phyloP scores from a whole-genome alignment of 2,329 filamentous ascomycete genomes.

The Pseudomassariella vexata region DNA sequence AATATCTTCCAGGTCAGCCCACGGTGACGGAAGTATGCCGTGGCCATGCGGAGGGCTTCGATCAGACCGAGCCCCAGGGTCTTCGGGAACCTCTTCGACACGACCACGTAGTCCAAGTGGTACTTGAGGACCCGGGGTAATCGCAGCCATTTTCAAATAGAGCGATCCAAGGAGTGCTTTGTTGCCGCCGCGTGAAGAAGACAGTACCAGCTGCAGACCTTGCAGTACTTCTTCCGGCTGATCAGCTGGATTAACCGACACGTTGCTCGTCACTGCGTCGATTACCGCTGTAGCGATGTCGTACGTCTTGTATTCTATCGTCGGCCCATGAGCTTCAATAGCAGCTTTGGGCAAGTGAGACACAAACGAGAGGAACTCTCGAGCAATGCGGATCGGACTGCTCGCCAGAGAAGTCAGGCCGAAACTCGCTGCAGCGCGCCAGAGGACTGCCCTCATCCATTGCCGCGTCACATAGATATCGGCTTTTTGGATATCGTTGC shows the following conservation, averaged over 20 bases:
- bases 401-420: constrained; percentile 19
- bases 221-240: constrained; percentile 29
- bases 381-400: constrained; percentile 37
- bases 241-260: constrained; percentile 11
- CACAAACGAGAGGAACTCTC: constrained; percentile 37
- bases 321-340: constrained; percentile 42
- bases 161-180: constrained; percentile 26
- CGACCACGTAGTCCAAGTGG: not conserved
- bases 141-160: constrained; percentile 9
- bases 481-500: constrained; percentile 42
- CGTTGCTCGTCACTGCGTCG: constrained; percentile 28
- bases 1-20: constrained; percentile 9
- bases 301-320: constrained; percentile 41
- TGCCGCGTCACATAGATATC: constrained; percentile 43
- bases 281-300: constrained; percentile 39
- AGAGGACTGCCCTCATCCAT: constrained; percentile 45
- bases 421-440: constrained; percentile 31
- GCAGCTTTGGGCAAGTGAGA: constrained; percentile 37
- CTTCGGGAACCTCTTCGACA: constrained; percentile 5
- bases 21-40: constrained; percentile 5
- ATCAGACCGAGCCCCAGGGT: not conserved
- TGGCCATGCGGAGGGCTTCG: constrained; percentile 1
- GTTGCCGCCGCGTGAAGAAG: constrained; percentile 36
- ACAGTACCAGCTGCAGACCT: constrained; percentile 32
- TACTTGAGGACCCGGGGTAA: not conserved